phyloP scores from a whole-genome alignment of 352 stramenopile genomes.

The Phytophthora tubulina region DNA sequence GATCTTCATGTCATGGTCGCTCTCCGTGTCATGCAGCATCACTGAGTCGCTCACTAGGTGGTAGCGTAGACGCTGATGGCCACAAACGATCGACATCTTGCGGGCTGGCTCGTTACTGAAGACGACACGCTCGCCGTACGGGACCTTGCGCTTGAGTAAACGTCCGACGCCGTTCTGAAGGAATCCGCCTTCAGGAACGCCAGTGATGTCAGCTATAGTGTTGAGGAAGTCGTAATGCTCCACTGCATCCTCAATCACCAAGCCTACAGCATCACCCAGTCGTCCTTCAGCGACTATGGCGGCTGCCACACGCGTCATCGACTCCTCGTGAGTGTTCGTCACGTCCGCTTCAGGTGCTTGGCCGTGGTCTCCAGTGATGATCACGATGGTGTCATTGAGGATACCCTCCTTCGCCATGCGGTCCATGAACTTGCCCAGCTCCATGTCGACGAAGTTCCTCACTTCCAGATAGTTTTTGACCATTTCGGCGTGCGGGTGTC shows the following conservation, averaged over 20 bases:
- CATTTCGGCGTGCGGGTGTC: slow-evolving; percentile 25
- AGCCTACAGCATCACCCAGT: slow-evolving; percentile 37
- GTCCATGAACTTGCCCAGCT: slow-evolving; percentile 63
- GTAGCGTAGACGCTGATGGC: slow-evolving; percentile 52
- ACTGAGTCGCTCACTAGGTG: slow-evolving; percentile 43
- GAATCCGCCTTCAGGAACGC: slow-evolving; percentile 43
- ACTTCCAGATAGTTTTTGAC: slow-evolving; percentile 53
- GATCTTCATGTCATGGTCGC: slow-evolving; percentile 46
- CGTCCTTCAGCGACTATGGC: slow-evolving; percentile 48
- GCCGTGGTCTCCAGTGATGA: slow-evolving; percentile 66
- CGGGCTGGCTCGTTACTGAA: slow-evolving; percentile 62
- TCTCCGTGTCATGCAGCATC: slow-evolving; percentile 47
- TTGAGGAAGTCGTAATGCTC: slow-evolving; percentile 57
- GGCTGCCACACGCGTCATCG: slow-evolving; percentile 42
- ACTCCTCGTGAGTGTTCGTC: slow-evolving; percentile 47
- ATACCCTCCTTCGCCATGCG: slow-evolving; percentile 50
- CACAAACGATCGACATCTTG: slow-evolving; percentile 35
- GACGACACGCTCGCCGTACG: slow-evolving; percentile 49
- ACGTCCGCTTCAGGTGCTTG: slow-evolving; percentile 53
- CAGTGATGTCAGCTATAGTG: slow-evolving; percentile 50
- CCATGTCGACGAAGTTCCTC: slow-evolving; percentile 57
- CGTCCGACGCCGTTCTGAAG: slow-evolving; percentile 46
- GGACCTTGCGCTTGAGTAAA: slow-evolving; percentile 52
- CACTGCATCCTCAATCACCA: slow-evolving; percentile 40
- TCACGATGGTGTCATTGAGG: slow-evolving; percentile 63